Evolutionary conservation across 108 stramenopile species (phyloP).

Genomic region (Parietichytrium sp.): DNA sequence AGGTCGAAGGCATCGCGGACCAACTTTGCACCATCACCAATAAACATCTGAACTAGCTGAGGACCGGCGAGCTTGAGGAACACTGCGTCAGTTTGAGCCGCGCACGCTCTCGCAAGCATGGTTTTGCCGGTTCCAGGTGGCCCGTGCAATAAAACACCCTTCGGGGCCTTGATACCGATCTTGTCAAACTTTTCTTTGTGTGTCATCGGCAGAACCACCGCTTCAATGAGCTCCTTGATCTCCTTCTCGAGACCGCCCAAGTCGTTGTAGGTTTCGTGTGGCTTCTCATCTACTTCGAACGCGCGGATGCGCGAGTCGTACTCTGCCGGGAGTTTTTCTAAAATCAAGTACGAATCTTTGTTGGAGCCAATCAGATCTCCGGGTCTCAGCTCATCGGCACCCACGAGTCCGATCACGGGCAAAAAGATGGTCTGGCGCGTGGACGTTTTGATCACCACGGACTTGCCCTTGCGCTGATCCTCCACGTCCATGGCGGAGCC

Average conservation of each 20-base stretch:
- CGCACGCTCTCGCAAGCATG: slow-evolving; percentile 94
- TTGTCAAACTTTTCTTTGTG: slow-evolving; percentile 96
- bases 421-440: slow-evolving; percentile 90
- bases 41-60: slow-evolving; percentile 99
- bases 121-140: slow-evolving; percentile 99
- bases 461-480: slow-evolving; percentile 52
- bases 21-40: slow-evolving; percentile 98
- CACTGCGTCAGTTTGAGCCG: slow-evolving; percentile 97
- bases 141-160: slow-evolving; percentile 92
- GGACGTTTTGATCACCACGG: slow-evolving; percentile 65
- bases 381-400: slow-evolving; percentile 86
- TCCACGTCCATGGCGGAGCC: slow-evolving; percentile 56
- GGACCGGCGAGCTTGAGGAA: slow-evolving; percentile 98
- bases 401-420: slow-evolving; percentile 97
- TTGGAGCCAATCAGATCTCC: slow-evolving; percentile 97
- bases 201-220: slow-evolving; percentile 98
- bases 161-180: slow-evolving; percentile 97
- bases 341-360: slow-evolving; percentile 98
- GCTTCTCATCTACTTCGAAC: slow-evolving; percentile 98
- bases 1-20: slow-evolving; percentile 98
- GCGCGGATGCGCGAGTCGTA: slow-evolving; percentile 96
- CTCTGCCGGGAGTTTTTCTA: slow-evolving; percentile 99
- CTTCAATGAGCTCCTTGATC: slow-evolving; percentile 98
- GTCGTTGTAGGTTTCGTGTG: slow-evolving; percentile 94
- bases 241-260: slow-evolving; percentile 96